phyloP scores from a whole-genome alignment of 441 rosid species.

The Erodium moschatum region DNA sequence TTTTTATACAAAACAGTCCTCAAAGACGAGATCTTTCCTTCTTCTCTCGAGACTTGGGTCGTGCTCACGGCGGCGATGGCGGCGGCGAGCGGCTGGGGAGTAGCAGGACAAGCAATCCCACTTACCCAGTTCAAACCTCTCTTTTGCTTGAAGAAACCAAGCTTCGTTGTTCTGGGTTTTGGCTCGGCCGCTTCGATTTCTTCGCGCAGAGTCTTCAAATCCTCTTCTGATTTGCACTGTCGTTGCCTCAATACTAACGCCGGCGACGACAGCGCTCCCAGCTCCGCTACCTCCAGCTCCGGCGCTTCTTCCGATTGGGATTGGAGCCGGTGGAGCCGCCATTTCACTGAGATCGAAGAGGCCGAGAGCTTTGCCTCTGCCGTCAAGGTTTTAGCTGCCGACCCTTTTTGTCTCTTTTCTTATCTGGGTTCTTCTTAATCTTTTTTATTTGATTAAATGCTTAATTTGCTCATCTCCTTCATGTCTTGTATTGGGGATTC shows the following conservation, averaged over 20 bases:
- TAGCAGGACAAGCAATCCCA: slow-evolving; percentile 24
- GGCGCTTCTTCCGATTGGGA: slow-evolving; percentile 58
- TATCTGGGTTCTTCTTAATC: too few species aligned
- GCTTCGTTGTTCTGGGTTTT: slow-evolving; percentile 30
- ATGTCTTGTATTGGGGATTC: not conserved
- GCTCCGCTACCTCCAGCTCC: not conserved
- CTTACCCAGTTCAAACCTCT: slow-evolving; percentile 33
- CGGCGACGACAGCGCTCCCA: slow-evolving; percentile 15
- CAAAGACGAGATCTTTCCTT: not conserved
- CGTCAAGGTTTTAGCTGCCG: slow-evolving; percentile 42
- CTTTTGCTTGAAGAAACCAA: slow-evolving; percentile 30
- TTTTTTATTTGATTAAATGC: not conserved
- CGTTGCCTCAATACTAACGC: slow-evolving; percentile 26
- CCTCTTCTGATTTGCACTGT: slow-evolving; percentile 26
- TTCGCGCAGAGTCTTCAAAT: slow-evolving; percentile 22
- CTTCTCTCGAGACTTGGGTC: too few species aligned
- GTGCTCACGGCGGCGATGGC: not conserved
- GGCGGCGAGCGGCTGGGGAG: not conserved
- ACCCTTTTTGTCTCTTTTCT: not conserved
- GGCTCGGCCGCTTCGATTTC: slow-evolving; percentile 13
- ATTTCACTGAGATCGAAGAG: slow-evolving; percentile 69
- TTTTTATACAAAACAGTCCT: too few species aligned
- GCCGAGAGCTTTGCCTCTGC: slow-evolving; percentile 66
- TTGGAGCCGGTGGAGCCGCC: slow-evolving; percentile 84
- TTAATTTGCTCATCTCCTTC: not conserved